Evolutionary conservation across 495 filamentous ascomycete species (phyloP).

Genomic region (Penicillium odoratum): DNA sequence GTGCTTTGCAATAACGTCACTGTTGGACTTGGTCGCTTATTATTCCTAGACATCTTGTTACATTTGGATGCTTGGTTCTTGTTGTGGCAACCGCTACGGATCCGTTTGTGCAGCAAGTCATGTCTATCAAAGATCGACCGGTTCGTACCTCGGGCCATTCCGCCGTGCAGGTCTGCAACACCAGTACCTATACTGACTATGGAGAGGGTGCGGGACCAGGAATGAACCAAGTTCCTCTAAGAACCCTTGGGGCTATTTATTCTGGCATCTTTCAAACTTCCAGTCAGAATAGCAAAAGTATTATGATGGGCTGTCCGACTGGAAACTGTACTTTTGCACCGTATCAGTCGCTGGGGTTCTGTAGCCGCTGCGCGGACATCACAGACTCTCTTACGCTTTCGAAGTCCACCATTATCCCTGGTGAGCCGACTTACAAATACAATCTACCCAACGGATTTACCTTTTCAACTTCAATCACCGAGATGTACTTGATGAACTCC

Average conservation of each 20-base stretch:
- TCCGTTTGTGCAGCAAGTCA: constrained; percentile 48
- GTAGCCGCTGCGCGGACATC: constrained; percentile 40
- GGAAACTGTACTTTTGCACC: constrained; percentile 44
- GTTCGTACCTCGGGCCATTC: constrained; percentile 16
- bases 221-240: constrained; percentile 28
- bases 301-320: constrained; percentile 36
- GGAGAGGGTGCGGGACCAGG: constrained; percentile 30
- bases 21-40: background rate
- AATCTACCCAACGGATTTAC: constrained; percentile 24
- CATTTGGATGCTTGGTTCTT: constrained; percentile 38
- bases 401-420: constrained; percentile 1
- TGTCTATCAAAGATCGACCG: constrained; percentile 29
- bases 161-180: constrained; percentile 28
- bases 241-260: constrained; percentile 40
- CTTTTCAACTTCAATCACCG: constrained; percentile 18
- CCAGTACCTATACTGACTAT: constrained; percentile 27
- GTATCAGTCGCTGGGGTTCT: constrained; percentile 49
- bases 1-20: too few species aligned
- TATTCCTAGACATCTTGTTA: constrained; percentile 37
- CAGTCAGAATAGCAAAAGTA: constrained; percentile 17
- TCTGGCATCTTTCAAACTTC: constrained; percentile 32
- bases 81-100: constrained; percentile 41
- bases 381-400: constrained; percentile 20
- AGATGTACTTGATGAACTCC: constrained; percentile 27
- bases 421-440: constrained; percentile 20